Conservation (phyloP, 257 asterid genomes). For the Ocimum tenuiflorum region DNA sequence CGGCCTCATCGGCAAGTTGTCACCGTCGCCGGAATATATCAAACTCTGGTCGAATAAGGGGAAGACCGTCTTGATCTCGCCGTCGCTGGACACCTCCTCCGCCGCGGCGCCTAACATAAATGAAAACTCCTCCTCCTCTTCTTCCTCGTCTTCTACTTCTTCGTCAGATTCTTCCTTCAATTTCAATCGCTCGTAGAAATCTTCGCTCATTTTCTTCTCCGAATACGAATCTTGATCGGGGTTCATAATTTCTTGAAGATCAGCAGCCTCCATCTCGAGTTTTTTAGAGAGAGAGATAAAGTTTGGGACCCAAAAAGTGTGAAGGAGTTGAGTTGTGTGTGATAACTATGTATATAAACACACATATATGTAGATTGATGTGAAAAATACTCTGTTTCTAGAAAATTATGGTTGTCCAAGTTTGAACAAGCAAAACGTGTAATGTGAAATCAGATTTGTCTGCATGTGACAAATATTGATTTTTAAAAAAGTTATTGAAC, state of each 20-base stretch:
- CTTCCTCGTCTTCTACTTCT: slow-evolving; percentile 16
- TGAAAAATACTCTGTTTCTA: not conserved
- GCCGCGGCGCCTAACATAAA: slow-evolving; percentile 35
- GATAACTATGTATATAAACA: not conserved
- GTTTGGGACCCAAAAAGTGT: not conserved
- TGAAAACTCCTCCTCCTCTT: slow-evolving; percentile 49
- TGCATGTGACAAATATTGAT: slow-evolving; percentile 14
- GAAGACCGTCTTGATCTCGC: slow-evolving; percentile 48
- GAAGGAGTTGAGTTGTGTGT: not conserved
- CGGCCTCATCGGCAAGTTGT: slow-evolving; percentile 16
- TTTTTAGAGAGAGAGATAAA: not conserved
- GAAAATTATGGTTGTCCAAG: slow-evolving; percentile 14
- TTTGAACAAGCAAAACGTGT: slow-evolving; percentile 22
- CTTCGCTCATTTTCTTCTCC: slow-evolving; percentile 16
- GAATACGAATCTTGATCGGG: slow-evolving; percentile 16
- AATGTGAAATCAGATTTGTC: slow-evolving; percentile 23
- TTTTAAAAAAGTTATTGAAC: not conserved
- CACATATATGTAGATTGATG: not conserved
- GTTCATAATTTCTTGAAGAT: slow-evolving; percentile 9
- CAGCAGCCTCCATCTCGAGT: slow-evolving; percentile 10
- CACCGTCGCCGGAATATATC: slow-evolving; percentile 10
- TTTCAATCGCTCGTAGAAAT: slow-evolving; percentile 15
- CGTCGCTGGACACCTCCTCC: slow-evolving; percentile 45
- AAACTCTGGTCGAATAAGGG: slow-evolving; percentile 43
- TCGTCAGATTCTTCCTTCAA: slow-evolving; percentile 5